These are phyloP conservation scores for Thraustotheca clavata DNA, from an alignment of 352 stramenopile species.

Conservation along the genomic window DNA sequence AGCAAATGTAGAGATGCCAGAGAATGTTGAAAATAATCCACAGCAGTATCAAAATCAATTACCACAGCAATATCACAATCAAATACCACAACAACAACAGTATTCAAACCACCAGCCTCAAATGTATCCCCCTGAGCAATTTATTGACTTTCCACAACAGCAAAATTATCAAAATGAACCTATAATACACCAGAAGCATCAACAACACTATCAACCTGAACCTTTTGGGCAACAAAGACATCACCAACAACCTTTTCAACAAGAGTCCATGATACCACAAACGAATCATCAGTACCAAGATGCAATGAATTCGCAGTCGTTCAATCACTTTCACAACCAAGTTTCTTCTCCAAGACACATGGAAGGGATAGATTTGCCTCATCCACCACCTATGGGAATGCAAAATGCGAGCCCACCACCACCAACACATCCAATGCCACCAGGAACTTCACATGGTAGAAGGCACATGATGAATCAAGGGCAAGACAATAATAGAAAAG, in stretches of 20 bases:
- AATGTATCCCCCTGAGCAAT: neutral
- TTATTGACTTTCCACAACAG: neutral
- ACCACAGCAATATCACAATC: neutral
- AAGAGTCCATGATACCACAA: neutral
- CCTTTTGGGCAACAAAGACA: neutral
- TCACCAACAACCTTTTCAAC: neutral
- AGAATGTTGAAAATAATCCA: neutral
- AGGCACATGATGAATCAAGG: neutral
- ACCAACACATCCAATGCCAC: neutral
- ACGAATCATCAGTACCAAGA: neutral
- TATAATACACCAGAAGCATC: neutral
- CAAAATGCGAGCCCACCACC: slow-evolving; percentile 11
- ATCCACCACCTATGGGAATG: neutral
- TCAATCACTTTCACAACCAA: too few species aligned
- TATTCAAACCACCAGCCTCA: neutral
- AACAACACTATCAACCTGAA: neutral
- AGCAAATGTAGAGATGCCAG: too few species aligned
- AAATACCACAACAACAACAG: neutral
- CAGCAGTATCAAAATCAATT: neutral
- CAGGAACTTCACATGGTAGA: slow-evolving; percentile 9
- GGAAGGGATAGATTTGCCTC: neutral
- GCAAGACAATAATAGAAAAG: neutral
- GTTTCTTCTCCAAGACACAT: too few species aligned
- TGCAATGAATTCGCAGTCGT: neutral
- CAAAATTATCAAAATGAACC: neutral